Conservation (phyloP, 2,329 filamentous ascomycete species). For the Stenocarpella maydis region DNA sequence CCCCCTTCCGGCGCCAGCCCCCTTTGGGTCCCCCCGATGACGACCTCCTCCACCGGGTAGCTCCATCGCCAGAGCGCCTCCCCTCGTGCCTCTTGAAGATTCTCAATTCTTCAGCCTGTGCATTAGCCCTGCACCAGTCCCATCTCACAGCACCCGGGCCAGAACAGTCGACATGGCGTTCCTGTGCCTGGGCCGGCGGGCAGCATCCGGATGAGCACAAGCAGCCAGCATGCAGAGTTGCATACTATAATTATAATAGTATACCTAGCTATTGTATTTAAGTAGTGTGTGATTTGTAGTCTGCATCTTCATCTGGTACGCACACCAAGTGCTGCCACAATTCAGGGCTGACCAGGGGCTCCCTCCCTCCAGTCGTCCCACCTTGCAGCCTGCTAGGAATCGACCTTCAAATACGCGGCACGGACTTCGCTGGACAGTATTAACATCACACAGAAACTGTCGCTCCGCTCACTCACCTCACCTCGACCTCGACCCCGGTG, state of each 20-base stretch:
- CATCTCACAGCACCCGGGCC: neutral
- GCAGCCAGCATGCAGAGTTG: too few relatives aligned
- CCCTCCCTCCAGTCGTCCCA: neutral
- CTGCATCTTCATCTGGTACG: too few relatives aligned
- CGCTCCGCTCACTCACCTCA: neutral
- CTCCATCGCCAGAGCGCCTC: slow-evolving; percentile 7
- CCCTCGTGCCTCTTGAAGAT: neutral
- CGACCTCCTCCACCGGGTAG: neutral
- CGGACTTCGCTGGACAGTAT: too few relatives aligned
- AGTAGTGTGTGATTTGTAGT: too few relatives aligned
- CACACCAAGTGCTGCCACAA: too few relatives aligned
- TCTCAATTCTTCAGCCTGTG: neutral
- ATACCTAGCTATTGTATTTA: too few relatives aligned
- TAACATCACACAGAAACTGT: neutral
- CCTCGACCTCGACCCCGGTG: neutral
- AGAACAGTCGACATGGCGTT: neutral
- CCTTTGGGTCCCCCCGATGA: neutral
- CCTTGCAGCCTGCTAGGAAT: too few relatives aligned
- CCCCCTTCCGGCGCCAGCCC: neutral
- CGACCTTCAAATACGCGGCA: neutral
- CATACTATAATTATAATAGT: too few relatives aligned
- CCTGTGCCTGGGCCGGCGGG: neutral
- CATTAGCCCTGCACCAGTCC: neutral
- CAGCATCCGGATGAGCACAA: neutral
- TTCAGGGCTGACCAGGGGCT: too few relatives aligned